phyloP scores from a whole-genome alignment of 768 basidiomycete genomes.

The Hericium rajendrae region DNA sequence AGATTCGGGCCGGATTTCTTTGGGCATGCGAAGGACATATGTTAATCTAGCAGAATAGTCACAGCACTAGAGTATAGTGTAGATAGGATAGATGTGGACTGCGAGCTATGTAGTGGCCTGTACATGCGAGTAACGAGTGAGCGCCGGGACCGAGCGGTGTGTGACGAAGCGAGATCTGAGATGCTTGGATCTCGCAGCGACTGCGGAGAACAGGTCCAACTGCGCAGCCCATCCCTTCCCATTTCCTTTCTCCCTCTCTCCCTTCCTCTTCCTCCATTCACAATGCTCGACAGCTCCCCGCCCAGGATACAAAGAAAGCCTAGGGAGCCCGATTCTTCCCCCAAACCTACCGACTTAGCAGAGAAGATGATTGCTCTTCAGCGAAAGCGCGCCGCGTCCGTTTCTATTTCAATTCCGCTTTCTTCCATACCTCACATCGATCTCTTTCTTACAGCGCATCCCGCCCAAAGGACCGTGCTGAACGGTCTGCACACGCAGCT shows the following conservation, averaged over 20 bases:
- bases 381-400: constrained; percentile 52
- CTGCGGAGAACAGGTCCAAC: constrained; percentile 9
- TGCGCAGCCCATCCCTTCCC: constrained; percentile 2
- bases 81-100: background rate
- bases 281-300: constrained; percentile 17
- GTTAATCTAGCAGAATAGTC: background rate
- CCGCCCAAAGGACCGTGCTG: constrained; percentile 9
- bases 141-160: background rate
- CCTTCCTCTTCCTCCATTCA: background rate
- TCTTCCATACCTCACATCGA: background rate
- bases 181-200: constrained; percentile 6
- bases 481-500: constrained; percentile 17
- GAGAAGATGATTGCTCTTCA: constrained; percentile 61
- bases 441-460: background rate
- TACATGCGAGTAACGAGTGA: background rate
- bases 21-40: too few relatives aligned
- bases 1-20: constrained; percentile 10
- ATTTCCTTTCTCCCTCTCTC: constrained; percentile 1
- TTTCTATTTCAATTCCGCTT: constrained; percentile 9
- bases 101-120: background rate
- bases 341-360: constrained; percentile 39
- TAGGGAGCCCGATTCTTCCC: constrained; percentile 24
- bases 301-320: constrained; percentile 20
- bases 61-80: background rate
- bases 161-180: constrained; percentile 5